Base-by-base conservation (phyloP, 768 basidiomycete genomes). In the Phylloporus sp. region DNA sequence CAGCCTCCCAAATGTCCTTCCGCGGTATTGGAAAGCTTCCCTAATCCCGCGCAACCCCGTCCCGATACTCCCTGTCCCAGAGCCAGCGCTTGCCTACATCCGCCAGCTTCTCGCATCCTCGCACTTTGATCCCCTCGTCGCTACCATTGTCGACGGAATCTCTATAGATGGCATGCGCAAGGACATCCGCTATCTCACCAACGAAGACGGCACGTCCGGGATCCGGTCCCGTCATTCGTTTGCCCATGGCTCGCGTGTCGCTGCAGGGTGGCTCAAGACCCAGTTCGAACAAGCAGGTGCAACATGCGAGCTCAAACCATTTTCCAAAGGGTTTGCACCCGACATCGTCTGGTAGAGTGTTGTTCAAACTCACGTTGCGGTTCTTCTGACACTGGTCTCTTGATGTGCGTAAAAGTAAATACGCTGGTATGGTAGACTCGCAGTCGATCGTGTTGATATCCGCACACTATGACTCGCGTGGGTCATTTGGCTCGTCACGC, bases 381-480 rank as follows among this genome's bases (percentile, higher is more conserved):
- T 13, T 18, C 8, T 47, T 26, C 50, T 31, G 29, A 26, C 32
- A 10, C 11, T 28, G 41, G 26, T n/a, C 20, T n/a, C 12, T 31
- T 32, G n/a, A 32, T 23, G 16, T 24, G 18, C 11, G 7, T 8
- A 18, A 41, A 59, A 88, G 89, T 63, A 76, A 80, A 38, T 90
- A 89, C 59, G 48, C 73, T 3, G 67, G 81, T 7, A 70, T 72
- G n/a, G 72, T 23, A 7, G 60, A 63, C 39, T 4, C 71, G 39
- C 73, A 84, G 32, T 82, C 83, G 24, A 84, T 76, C 2, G 80
- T 93, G 38, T 73, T 97, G 43, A 72, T 95, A 46, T 86, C 86
- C 50, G 90, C 85, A 2, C 94, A 95, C 67, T 97, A 95, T 63
- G 92, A 97, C 64, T 91, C 88, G 40, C 85, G 93, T 32, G 93